These are phyloP conservation scores for Candida suzukii DNA, from an alignment of 805 yeast genomes.

Conservation along the genomic window DNA sequence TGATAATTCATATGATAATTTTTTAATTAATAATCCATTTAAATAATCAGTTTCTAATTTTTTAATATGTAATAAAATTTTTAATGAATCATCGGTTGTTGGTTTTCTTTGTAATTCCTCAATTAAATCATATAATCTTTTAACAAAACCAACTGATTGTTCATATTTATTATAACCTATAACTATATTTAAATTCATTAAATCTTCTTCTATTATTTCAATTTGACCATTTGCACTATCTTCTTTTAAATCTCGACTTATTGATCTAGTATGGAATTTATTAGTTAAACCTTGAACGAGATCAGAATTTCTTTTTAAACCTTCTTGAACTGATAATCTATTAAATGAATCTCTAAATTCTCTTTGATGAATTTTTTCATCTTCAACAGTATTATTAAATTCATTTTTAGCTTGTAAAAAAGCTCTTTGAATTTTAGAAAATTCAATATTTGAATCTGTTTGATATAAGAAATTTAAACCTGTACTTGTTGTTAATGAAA, in stretches of 20 bases:
- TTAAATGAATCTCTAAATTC: slow-evolving; percentile 38
- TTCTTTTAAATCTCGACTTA: slow-evolving; percentile 37
- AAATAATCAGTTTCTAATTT: slow-evolving; percentile 19
- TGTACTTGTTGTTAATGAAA: slow-evolving; percentile 10
- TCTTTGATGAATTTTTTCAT: slow-evolving; percentile 37
- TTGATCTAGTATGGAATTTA: slow-evolving; percentile 46
- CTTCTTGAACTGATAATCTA: slow-evolving; percentile 25
- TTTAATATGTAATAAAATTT: slow-evolving; percentile 7
- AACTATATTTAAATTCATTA: slow-evolving; percentile 44
- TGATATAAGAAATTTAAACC: slow-evolving; percentile 45
- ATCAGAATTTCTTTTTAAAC: slow-evolving; percentile 25
- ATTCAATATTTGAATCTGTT: slow-evolving; percentile 55
- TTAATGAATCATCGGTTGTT: slow-evolving; percentile 11
- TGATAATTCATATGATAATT: slow-evolving; percentile 15
- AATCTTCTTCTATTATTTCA: slow-evolving; percentile 34
- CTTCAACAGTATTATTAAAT: slow-evolving; percentile 45
- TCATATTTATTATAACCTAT: slow-evolving; percentile 40
- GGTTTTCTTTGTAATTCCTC: slow-evolving; percentile 1
- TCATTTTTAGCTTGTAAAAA: slow-evolving; percentile 59
- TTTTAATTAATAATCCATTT: slow-evolving; percentile 11
- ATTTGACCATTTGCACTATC: slow-evolving; percentile 15
- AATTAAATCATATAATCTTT: slow-evolving; percentile 16
- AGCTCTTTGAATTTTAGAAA: slow-evolving; percentile 43
- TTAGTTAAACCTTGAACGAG: slow-evolving; percentile 53
- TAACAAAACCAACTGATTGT: slow-evolving; percentile 31